These are phyloP conservation scores for Kwoniella dejecticola DNA, from an alignment of 768 basidiomycete species.

Conservation along the genomic window DNA sequence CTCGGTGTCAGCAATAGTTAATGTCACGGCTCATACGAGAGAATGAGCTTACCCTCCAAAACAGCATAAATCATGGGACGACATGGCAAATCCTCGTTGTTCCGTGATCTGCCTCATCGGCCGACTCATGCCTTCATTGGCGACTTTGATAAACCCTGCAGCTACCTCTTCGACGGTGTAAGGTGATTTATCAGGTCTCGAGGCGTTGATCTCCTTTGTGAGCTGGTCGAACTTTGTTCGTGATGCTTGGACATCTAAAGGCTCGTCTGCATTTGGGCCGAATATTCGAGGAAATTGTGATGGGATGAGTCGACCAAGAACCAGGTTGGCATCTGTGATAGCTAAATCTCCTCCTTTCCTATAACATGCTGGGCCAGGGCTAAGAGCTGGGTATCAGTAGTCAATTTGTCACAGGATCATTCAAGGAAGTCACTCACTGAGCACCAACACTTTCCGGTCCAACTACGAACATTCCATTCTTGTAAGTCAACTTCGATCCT, in stretches of 20 bases:
- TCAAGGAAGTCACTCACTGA: slow-evolving; percentile 52
- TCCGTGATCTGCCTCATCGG: slow-evolving; percentile 54
- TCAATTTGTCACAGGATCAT: slow-evolving; percentile 64
- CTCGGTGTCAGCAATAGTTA: slow-evolving; percentile 66
- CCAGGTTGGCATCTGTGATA: slow-evolving; percentile 49
- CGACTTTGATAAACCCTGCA: slow-evolving; percentile 92
- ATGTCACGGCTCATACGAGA: neutral
- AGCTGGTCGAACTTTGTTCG: slow-evolving; percentile 68
- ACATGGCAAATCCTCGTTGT: slow-evolving; percentile 31
- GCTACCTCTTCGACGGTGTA: slow-evolving; percentile 79
- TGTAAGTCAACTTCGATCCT: slow-evolving; percentile 82
- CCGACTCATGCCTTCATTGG: slow-evolving; percentile 85
- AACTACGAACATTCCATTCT: slow-evolving; percentile 87
- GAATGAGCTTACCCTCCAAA: slow-evolving; percentile 68
- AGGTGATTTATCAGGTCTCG: slow-evolving; percentile 59
- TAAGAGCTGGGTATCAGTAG: slow-evolving; percentile 32
- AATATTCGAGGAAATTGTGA: slow-evolving; percentile 74
- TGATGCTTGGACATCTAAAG: slow-evolving; percentile 75
- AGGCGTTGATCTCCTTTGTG: slow-evolving; percentile 70
- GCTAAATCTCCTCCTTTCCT: slow-evolving; percentile 65
- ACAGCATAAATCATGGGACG: slow-evolving; percentile 52
- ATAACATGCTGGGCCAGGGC: slow-evolving; percentile 58
- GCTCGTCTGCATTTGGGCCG: slow-evolving; percentile 81
- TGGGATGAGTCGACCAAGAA: slow-evolving; percentile 15
- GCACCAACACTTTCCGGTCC: slow-evolving; percentile 68